Evolutionary conservation across 192 early-diverging fungal genomes (phyloP), one percentile per base, ranked within the genome.

Genomic region (Phycomyces nitens): DNA sequence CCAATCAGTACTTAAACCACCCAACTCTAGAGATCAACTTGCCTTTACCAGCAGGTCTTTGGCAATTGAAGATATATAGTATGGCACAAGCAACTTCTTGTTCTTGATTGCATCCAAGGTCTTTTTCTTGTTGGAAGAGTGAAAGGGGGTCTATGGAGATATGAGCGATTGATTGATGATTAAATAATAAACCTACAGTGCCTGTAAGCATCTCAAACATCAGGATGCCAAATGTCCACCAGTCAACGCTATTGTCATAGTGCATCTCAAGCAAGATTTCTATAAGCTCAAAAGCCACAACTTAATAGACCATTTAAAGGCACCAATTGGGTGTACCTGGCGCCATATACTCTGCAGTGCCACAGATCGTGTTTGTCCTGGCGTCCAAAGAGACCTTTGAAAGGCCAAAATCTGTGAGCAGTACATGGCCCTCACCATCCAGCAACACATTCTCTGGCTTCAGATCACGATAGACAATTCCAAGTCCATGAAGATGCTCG

Each of bases 351-450:
- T 92, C 88, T 7, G 84, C 78, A 5, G 92, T 90, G 14, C 91
- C 91, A 72, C 91, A 93, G 20, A 93, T 76, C 0, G 88, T 84
- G 52, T 65, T 73, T 9, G 76, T 75, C 43, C 76, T 81, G 27
- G 80, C 83, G 55, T 85, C 80, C 29, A 86, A 61, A 14, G 80
- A 78, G 5, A 90, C 93, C 74, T 97, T 97, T n/a, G 86, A 88
- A 1, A 98, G 81, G 1, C 95, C 95, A 82, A 96, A 98, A 71
- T 97, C 95, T 1, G 94, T 95, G 56, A 97, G 75, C n/a, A 92
- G 69, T 27, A 95, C 70, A 69, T 96, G 91, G 3, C 94, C 94
- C 2, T 88, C 81, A 3, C 65, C 72, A 67, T 88, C 85, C 20
- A 96, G 69, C 53, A 92, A 77, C 42, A 82, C 84, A 68, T 88